A percentile compares a stretch with the other conserved stretches of the same genome.
Evolutionary conservation across 2,329 filamentous ascomycete genomes (phyloP).

Genomic region (Stagonosporopsis rhizophila): DNA sequence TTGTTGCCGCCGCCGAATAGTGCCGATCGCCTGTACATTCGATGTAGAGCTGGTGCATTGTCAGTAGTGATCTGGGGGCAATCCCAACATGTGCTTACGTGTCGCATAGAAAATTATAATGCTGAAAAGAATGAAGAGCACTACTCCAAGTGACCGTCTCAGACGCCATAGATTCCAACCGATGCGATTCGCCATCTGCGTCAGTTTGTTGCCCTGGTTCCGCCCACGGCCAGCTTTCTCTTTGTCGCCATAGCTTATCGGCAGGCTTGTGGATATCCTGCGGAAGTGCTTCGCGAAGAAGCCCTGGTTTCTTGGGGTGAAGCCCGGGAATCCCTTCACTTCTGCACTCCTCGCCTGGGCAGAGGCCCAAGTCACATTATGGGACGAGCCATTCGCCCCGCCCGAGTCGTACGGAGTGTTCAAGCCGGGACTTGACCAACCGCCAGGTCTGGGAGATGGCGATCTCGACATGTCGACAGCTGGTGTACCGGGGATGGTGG

Average conservation of each 20-base stretch:
- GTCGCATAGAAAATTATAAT: slow-evolving; percentile 73
- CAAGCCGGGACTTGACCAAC: slow-evolving; percentile 85
- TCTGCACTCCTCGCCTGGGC: slow-evolving; percentile 78
- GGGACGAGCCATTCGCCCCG: slow-evolving; percentile 63
- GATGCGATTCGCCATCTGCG: slow-evolving; percentile 47
- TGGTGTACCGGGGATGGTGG: slow-evolving; percentile 49
- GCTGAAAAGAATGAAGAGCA: slow-evolving; percentile 66
- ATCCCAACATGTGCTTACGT: slow-evolving; percentile 64
- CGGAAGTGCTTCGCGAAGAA: slow-evolving; percentile 88
- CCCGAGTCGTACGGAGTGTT: slow-evolving; percentile 69
- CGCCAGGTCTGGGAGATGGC: slow-evolving; percentile 83
- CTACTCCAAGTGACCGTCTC: slow-evolving; percentile 68
- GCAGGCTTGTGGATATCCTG: slow-evolving; percentile 78
- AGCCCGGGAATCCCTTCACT: slow-evolving; percentile 77
- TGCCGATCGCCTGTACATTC: slow-evolving; percentile 72
- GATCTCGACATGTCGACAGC: slow-evolving; percentile 76
- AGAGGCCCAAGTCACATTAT: slow-evolving; percentile 78
- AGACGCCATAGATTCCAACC: slow-evolving; percentile 67
- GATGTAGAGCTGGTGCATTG: slow-evolving; percentile 59
- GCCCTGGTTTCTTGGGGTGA: slow-evolving; percentile 80
- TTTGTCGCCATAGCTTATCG: slow-evolving; percentile 74
- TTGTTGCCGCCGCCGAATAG: slow-evolving; percentile 86
- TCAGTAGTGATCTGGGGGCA: slow-evolving; percentile 10
- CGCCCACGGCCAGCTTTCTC: slow-evolving; percentile 73
- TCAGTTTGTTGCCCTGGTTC: slow-evolving; percentile 44